Percentiles rank a stretch among this genome's conserved stretches.
Conservation (phyloP, 2,329 filamentous ascomycete species). For the Fusarium musae region DNA sequence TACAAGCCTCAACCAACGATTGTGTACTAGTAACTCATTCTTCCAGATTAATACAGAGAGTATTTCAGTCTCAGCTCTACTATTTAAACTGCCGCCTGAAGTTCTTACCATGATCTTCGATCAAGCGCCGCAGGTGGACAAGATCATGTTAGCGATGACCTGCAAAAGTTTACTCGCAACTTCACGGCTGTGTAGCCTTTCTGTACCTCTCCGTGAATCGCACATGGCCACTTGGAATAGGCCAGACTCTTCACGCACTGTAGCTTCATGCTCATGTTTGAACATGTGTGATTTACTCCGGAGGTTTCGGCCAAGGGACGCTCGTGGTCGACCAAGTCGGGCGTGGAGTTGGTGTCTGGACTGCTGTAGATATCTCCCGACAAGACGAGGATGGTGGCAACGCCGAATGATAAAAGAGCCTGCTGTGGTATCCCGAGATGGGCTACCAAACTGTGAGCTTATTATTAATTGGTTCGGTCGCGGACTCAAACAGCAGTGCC, state of each 20-base stretch:
- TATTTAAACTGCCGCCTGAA: slow-evolving; percentile 43
- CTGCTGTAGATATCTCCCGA: slow-evolving; percentile 38
- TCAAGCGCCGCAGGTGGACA: slow-evolving; percentile 21
- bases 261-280: slow-evolving; percentile 18
- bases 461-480: slow-evolving; percentile 29
- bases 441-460: background rate
- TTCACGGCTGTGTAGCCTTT: slow-evolving; percentile 24
- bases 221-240: slow-evolving; percentile 19
- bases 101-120: slow-evolving; percentile 41
- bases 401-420: background rate
- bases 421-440: background rate
- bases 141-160: slow-evolving; percentile 32
- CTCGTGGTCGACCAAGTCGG: slow-evolving; percentile 17
- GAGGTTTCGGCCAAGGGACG: slow-evolving; percentile 27
- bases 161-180: slow-evolving; percentile 40
- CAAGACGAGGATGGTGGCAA: slow-evolving; percentile 37
- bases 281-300: slow-evolving; percentile 26
- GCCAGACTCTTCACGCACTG: background rate
- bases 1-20: background rate
- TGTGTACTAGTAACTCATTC: slow-evolving; percentile 3
- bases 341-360: slow-evolving; percentile 38
- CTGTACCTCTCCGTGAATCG: slow-evolving; percentile 22
- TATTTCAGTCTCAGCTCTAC: background rate
- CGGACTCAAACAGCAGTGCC: slow-evolving; percentile 38
- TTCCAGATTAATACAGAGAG: slow-evolving; percentile 1